These are phyloP conservation scores for Rhizophora apiculata DNA, from an alignment of 345 rosid genomes.

Conservation along the genomic window DNA sequence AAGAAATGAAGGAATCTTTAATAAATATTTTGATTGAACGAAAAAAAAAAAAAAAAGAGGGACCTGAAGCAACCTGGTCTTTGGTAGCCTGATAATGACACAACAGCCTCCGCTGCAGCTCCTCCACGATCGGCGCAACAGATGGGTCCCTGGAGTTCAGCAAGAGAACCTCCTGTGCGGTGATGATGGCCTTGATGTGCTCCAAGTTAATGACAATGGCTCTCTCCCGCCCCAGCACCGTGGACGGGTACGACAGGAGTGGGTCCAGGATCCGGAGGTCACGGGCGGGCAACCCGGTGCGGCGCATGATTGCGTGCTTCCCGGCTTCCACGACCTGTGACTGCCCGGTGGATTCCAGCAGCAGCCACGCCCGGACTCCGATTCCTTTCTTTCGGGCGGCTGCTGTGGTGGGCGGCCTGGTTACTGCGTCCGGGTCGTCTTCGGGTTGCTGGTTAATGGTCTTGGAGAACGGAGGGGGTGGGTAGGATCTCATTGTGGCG, in stretches of 20 bases:
- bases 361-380: constrained; percentile 68
- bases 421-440: constrained; percentile 12
- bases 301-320: constrained; percentile 89
- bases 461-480: background rate
- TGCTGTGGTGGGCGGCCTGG: constrained; percentile 8
- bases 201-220: constrained; percentile 90
- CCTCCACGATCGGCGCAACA: constrained; percentile 70
- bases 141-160: constrained; percentile 82
- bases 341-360: constrained; percentile 56
- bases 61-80: constrained; percentile 44
- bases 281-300: constrained; percentile 81
- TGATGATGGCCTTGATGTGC: constrained; percentile 90
- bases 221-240: constrained; percentile 78
- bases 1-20: background rate
- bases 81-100: constrained; percentile 62
- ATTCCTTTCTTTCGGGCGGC: constrained; percentile 56
- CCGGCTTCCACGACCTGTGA: constrained; percentile 57
- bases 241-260: constrained; percentile 80
- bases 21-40: background rate
- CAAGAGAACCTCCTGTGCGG: constrained; percentile 78
- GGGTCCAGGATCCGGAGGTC: constrained; percentile 95
- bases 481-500: constrained; percentile 15
- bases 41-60: background rate
- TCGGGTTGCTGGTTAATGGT: constrained; percentile 11
- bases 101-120: constrained; percentile 57